These are phyloP conservation scores for Amanita jacksonii DNA, from an alignment of 768 basidiomycete genomes.

Conservation along the genomic window DNA sequence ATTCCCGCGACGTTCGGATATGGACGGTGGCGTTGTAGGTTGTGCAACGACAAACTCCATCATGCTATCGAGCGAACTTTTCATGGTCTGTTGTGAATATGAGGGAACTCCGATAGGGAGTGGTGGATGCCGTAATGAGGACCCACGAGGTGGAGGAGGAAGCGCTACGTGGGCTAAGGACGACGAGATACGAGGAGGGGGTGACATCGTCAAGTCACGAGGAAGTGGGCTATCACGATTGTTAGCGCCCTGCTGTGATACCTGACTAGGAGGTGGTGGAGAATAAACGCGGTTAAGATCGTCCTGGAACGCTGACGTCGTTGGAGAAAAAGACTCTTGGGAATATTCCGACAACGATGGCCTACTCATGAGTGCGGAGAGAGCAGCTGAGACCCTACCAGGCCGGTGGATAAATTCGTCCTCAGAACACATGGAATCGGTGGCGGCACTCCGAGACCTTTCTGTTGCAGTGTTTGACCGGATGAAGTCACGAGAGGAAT, in stretches of 20 bases:
- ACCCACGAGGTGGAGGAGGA: constrained; percentile 42
- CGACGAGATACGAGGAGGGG: constrained; percentile 59
- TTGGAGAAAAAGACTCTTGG: constrained; percentile 51
- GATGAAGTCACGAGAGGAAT: constrained; percentile 17
- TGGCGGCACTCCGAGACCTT: constrained; percentile 14
- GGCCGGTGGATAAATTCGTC: constrained; percentile 25
- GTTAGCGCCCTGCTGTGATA: constrained; percentile 16
- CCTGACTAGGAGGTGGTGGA: constrained; percentile 17
- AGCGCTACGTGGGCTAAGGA: constrained; percentile 47
- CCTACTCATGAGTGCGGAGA: constrained; percentile 40
- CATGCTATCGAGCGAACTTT: constrained; percentile 16
- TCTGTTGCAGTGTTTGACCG: constrained; percentile 20
- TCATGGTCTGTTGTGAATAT: constrained; percentile 2
- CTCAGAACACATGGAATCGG: constrained; percentile 28
- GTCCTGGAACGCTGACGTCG: constrained; percentile 74
- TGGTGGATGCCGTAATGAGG: neutral
- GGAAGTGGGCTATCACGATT: constrained; percentile 21
- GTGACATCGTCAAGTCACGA: constrained; percentile 34
- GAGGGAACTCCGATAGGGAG: neutral
- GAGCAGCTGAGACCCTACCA: constrained; percentile 36
- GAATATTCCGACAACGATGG: constrained; percentile 61
- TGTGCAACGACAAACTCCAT: constrained; percentile 30
- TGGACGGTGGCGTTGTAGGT: constrained; percentile 34
- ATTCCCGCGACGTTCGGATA: constrained; percentile 22
- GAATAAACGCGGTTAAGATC: constrained; percentile 27